phyloP scores from a whole-genome alignment of 148 eudicot genomes.

The Cornus florida region DNA sequence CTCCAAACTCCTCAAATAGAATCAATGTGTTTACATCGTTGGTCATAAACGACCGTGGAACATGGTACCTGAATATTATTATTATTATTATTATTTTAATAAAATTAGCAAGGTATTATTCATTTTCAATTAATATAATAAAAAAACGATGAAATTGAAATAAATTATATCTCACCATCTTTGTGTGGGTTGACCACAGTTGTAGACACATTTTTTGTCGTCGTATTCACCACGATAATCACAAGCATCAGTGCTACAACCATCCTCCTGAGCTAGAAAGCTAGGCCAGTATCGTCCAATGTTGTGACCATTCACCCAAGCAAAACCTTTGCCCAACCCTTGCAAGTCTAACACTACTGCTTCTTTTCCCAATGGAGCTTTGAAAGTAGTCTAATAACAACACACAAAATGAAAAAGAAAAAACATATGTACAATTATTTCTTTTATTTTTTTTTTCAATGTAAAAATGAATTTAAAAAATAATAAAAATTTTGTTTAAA shows the following conservation, averaged over 20 bases:
- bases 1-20: conserved; percentile 68
- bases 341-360: conserved; percentile 40
- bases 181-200: conserved; percentile 65
- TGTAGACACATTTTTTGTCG: conserved; percentile 35
- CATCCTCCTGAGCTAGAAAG: conserved; percentile 35
- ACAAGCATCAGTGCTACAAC: conserved; percentile 46
- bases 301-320: conserved; percentile 54
- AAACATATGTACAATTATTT: too few relatives aligned
- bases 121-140: too few relatives aligned
- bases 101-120: too few relatives aligned
- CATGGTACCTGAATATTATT: conserved; percentile 52
- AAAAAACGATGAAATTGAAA: too few relatives aligned
- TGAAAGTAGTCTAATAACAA: conserved; percentile 36
- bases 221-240: conserved; percentile 60
- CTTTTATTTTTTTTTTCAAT: too few relatives aligned
- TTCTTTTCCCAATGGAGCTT: conserved; percentile 45
- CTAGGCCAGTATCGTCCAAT: conserved; percentile 55
- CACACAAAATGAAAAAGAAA: background rate
- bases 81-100: too few relatives aligned
- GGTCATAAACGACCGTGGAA: conserved; percentile 52
- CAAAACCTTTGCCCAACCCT: conserved; percentile 51
- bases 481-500: background rate
- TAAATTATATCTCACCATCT: conserved; percentile 34
- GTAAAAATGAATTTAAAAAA: too few relatives aligned
- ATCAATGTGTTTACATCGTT: conserved; percentile 50